Base-by-base conservation (phyloP, 129 eudicot genomes). In the Heracleum sosnowskyi region DNA sequence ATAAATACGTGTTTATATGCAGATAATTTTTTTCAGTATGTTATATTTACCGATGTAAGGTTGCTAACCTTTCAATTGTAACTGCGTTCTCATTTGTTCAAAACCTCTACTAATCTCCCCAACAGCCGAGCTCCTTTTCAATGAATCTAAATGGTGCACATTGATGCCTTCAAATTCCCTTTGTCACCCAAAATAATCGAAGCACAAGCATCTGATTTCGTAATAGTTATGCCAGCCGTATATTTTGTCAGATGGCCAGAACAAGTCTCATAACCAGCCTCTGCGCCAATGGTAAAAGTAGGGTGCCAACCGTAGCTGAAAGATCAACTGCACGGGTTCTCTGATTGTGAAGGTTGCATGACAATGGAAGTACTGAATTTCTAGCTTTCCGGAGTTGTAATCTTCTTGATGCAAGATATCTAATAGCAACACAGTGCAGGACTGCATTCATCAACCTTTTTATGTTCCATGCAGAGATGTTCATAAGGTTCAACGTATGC, bases 21-120 rank as follows among this genome's bases (percentile, higher is more conserved):
- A n/a, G n/a, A n/a, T n/a, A n/a, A n/a, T n/a, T n/a, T n/a, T n/a
- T n/a, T n/a, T n/a, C n/a, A n/a, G n/a, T n/a, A n/a, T n/a, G n/a
- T n/a, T n/a, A n/a, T n/a, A n/a, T 93, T 93, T 76, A 93, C 89
- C 31, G 85, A 66, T 26, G 98, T 89, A 35, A 89, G 87, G 81
- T 40, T 45, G 80, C 91, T 22, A 89, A 80, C 47, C 97, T 97
- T 28, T 97, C 98, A 76, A 93, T 89, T 0, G 98, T 91, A 77
- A 91, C 86, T 18, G 96, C 91, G 83, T 91, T 93, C 81, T 91
- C 97, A n/a, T 93, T 93, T 41, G 92, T 82, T 66, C 96, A 93
- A 78, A 93, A 89, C 86, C 85, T 86, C 97, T 79, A 49, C 88
- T 85, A 51, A 93, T 86, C 82, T 93, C 98, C 72, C 91, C 98